phyloP scores from a whole-genome alignment of 805 yeast genomes.

The Myxozyma udenii region DNA sequence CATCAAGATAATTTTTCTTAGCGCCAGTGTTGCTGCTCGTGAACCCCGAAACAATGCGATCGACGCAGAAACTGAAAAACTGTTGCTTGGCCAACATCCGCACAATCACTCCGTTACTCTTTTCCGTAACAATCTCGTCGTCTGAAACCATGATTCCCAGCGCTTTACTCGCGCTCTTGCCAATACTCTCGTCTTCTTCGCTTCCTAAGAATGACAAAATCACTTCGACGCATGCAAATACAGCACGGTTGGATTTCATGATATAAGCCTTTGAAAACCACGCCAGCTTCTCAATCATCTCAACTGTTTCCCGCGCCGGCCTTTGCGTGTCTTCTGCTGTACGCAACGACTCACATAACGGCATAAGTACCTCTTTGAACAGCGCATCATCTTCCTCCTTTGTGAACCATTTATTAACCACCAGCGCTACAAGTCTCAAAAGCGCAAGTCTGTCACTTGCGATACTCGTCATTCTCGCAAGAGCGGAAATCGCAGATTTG shows the following conservation, averaged over 20 bases:
- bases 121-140: constrained; percentile 56
- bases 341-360: no score
- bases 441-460: constrained; percentile 48
- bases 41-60: constrained; percentile 52
- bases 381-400: constrained; percentile 30
- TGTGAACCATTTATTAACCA: constrained; percentile 56
- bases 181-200: constrained; percentile 40
- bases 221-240: constrained; percentile 39
- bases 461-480: background rate
- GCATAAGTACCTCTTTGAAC: constrained; percentile 13
- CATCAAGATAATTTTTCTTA: constrained; percentile 56
- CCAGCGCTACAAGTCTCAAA: constrained; percentile 53
- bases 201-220: constrained; percentile 36
- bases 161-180: constrained; percentile 49
- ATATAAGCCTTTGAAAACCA: constrained; percentile 61
- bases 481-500: background rate
- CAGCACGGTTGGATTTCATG: constrained; percentile 50
- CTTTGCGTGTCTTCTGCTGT: constrained; percentile 20
- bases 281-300: constrained; percentile 14
- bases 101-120: constrained; percentile 55
- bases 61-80: constrained; percentile 60
- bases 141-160: constrained; percentile 68
- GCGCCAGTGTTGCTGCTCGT: constrained; percentile 29
- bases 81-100: constrained; percentile 77
- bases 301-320: background rate